Evolutionary conservation across 306 rosid genomes (phyloP).

Genomic region (Cucurbita maxima): DNA sequence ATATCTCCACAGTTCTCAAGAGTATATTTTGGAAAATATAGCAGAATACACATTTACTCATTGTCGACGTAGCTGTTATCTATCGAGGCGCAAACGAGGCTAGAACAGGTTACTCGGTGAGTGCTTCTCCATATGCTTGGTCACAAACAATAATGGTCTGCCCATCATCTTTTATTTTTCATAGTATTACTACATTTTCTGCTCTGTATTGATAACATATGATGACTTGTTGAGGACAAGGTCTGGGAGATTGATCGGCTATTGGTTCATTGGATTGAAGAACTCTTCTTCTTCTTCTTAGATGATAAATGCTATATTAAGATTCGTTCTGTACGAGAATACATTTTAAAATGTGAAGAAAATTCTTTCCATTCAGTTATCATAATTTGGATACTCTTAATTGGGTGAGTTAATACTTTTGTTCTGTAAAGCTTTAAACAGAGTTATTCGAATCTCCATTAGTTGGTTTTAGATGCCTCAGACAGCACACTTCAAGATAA

Average conservation of each 20-base stretch:
- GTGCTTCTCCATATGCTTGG: background rate
- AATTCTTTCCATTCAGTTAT: background rate
- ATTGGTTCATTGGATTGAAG: background rate
- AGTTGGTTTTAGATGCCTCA: background rate
- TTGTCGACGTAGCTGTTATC: background rate
- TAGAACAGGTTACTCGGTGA: background rate
- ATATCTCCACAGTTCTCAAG: background rate
- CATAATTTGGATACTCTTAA: background rate
- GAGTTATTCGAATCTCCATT: conserved; percentile 1
- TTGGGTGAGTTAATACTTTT: background rate
- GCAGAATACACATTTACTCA: background rate
- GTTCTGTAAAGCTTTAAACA: background rate
- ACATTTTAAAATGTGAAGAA: background rate
- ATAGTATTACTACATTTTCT: background rate
- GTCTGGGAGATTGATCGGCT: background rate
- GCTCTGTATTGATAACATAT: background rate
- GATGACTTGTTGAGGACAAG: background rate
- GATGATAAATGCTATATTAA: background rate
- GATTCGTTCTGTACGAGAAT: background rate
- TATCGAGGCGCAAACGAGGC: background rate
- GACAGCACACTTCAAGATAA: conserved; percentile 1
- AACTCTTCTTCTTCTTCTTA: background rate
- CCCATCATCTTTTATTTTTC: background rate
- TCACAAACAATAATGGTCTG: background rate
- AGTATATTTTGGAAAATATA: background rate